Conservation (phyloP, 2,329 filamentous ascomycete species). For the Penicillium sp. region DNA sequence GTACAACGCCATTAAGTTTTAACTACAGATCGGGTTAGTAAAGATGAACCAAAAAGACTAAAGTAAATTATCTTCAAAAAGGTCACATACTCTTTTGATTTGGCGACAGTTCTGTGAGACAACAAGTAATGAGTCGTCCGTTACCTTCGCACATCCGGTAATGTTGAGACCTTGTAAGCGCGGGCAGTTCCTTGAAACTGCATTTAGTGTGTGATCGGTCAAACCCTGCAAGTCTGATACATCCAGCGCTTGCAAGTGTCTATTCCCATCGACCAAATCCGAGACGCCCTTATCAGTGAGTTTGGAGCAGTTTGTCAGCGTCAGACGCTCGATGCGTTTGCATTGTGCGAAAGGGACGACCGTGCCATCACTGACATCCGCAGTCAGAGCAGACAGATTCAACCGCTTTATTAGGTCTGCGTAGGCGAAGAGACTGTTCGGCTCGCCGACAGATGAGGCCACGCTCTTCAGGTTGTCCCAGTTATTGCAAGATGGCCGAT, state of each 20-base stretch:
- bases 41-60: not conserved
- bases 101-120: conserved; percentile 82
- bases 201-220: conserved; percentile 77
- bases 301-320: conserved; percentile 83
- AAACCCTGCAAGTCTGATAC: conserved; percentile 81
- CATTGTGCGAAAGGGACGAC: conserved; percentile 80
- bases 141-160: conserved; percentile 80
- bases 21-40: conserved; percentile 57
- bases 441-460: conserved; percentile 73
- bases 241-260: conserved; percentile 83
- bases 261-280: conserved; percentile 76
- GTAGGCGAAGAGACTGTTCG: conserved; percentile 84
- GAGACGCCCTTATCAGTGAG: conserved; percentile 84
- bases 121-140: conserved; percentile 80
- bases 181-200: conserved; percentile 79
- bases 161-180: conserved; percentile 92
- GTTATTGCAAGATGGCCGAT: conserved; percentile 85
- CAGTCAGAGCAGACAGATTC: conserved; percentile 80
- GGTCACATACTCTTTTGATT: conserved; percentile 74
- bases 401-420: conserved; percentile 87
- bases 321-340: conserved; percentile 89
- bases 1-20: conserved; percentile 91
- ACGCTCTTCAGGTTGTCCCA: conserved; percentile 83
- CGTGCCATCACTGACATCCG: conserved; percentile 84
- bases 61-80: not conserved